Percentiles rank a stretch among this genome's conserved stretches.
Evolutionary conservation across 306 rosid species (phyloP).

Genomic region (Erythrophleum fordii): DNA sequence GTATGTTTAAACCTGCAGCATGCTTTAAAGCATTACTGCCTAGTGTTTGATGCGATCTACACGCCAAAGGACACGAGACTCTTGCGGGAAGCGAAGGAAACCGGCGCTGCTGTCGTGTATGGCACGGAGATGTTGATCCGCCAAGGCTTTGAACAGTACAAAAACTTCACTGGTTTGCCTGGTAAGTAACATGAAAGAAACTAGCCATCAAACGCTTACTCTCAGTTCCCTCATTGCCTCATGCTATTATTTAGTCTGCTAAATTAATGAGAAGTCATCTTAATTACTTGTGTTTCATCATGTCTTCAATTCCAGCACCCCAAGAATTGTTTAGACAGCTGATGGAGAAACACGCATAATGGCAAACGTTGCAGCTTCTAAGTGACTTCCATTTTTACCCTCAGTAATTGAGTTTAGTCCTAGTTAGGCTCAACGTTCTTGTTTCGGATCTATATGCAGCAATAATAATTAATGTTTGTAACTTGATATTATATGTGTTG

Average conservation of each 20-base stretch:
- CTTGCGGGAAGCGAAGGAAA: conserved; percentile 49
- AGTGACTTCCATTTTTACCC: neutral
- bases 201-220: no score
- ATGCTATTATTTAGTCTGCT: no score
- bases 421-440: no score
- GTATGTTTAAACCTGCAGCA: conserved; percentile 35
- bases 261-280: neutral
- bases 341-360: conserved; percentile 55
- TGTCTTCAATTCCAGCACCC: conserved; percentile 49
- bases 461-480: neutral
- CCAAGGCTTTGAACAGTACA: conserved; percentile 58
- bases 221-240: no score
- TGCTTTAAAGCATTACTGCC: conserved; percentile 47
- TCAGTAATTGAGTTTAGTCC: no score
- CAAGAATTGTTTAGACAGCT: conserved; percentile 57
- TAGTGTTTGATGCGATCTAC: conserved; percentile 61
- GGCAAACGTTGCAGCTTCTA: neutral
- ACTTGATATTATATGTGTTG: neutral
- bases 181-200: conserved; percentile 26
- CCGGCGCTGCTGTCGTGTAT: conserved; percentile 48
- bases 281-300: neutral
- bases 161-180: conserved; percentile 55
- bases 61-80: conserved; percentile 56
- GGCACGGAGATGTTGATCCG: conserved; percentile 59
- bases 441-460: no score